Evolutionary conservation across 108 stramenopile species (phyloP), one percentile per base, ranked within the genome.

Genomic region (Cyclotella choctawhatcheeana): DNA sequence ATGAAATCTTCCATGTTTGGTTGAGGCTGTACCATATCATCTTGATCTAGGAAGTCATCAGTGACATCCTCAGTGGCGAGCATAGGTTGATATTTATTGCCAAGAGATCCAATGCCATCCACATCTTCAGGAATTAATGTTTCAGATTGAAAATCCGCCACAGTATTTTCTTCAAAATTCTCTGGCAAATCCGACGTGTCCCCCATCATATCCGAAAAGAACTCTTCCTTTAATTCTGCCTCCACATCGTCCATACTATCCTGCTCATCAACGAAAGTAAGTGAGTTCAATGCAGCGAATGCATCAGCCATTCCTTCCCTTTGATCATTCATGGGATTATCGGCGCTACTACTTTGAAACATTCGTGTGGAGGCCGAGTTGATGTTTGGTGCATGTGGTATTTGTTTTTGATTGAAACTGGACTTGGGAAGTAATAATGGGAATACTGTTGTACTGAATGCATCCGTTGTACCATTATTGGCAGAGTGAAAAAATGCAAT

Each of bases 301-400:
- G 76, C 76, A 47, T 64, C 76, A 22, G 76, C 67, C 76, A 77
- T 77, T 48, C 76, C 76, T 48, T 77, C 76, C 48, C 76, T 54
- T 58, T 61, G 67, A 69, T 77, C 76, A 26, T 69, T 64, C 44
- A 43, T 20, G 16, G 59, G 59, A 32, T 73, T 67, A 8, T 45
- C 20, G 0, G 58, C 74, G 59, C 52, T 27, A 21, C 40, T 58
- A 31, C 56, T 58, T 13, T 17, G 56, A 31, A 14, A 26, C 13
- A 58, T 26, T 2, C n/a, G n/a, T n/a, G n/a, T n/a, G n/a, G 51
- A 1, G 1, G 10, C 22, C 22, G 20, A 40, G 4, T 24, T 52
- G 4, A 52, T 22, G 20, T 52, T 22, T 52, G 3, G 20, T 22
- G n/a, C 22, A 52, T 52, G 51, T 21, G 10, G 21, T 18, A 10